Base-by-base conservation (phyloP, 1,284 basidiomycete genomes). In the Thelephora terrestris region DNA sequence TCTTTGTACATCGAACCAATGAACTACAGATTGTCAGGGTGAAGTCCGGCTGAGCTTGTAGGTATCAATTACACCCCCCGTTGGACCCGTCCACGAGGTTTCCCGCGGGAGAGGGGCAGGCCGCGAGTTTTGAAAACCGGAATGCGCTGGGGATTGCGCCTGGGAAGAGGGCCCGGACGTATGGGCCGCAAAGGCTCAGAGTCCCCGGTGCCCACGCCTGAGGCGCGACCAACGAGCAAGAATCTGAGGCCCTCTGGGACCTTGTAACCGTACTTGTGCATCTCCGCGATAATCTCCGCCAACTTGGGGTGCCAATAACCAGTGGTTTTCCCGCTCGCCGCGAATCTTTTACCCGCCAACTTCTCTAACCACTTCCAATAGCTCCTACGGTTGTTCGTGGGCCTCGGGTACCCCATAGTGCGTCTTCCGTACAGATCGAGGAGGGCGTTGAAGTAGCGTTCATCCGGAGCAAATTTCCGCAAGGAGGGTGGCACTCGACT, bases 381-480 rank as follows among this genome's bases (percentile, higher is more conserved):
- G 1, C 63, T 46, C 2, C 57, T 61, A 3, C 50, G 49, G 1
- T 55, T 52, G 21, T 53, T 55, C 3, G 47, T n/a, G 1, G 53
- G 45, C 5, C 67, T 62, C 14, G 56, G 55, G 16, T 52, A 48
- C 58, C 63, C 68, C 38, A 55, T 48, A 6, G 61, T 57, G n/a
- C 60, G 61, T 3, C 65, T 62, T 3, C 58, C 61, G 55, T 79
- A 75, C 20, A 79, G 64, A 14, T 66, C 62, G 16, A 87, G 60
- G 4, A 78, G 70, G 3, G 78, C 76, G 49, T 85, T 85, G 66
- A 79, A 85, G 60, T 86, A 85, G 34, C 74, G 69, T 9, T 70
- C 73, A 55, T 88, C 85, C 0, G 79, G 76, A 10, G 29, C 9
- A 12, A 32, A 32, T 32, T 14, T 32, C 29, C 29, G 12, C 12